Evolutionary conservation across 164 flowering plant species (phyloP).

Genomic region (Vitis labrusca): DNA sequence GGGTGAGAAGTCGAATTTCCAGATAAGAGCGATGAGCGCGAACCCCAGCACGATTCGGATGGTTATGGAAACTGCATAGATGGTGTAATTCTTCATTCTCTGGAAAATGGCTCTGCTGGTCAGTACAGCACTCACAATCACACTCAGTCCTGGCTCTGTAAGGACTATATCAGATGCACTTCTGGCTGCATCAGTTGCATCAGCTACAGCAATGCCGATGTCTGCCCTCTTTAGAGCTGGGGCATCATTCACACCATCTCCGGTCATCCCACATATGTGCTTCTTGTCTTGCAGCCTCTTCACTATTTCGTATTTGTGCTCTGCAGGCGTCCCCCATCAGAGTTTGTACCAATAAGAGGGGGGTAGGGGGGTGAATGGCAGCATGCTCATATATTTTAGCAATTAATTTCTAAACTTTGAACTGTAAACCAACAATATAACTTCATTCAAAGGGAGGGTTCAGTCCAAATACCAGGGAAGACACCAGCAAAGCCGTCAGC

Average conservation of each 20-base stretch:
- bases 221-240: slow-evolving; percentile 49
- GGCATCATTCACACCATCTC: slow-evolving; percentile 55
- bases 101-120: slow-evolving; percentile 51
- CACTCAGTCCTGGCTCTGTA: slow-evolving; percentile 49
- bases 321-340: slow-evolving; percentile 11
- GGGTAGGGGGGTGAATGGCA: too few relatives aligned
- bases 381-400: too few relatives aligned
- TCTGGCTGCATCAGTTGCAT: slow-evolving; percentile 50
- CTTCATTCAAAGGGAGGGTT: background rate
- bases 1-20: slow-evolving; percentile 50
- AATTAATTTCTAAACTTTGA: too few relatives aligned
- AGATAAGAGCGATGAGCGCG: slow-evolving; percentile 38
- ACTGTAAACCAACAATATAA: too few relatives aligned
- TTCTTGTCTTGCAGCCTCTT: slow-evolving; percentile 42
- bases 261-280: slow-evolving; percentile 56
- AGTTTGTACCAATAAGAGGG: background rate
- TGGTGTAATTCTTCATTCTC: slow-evolving; percentile 51
- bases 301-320: slow-evolving; percentile 47
- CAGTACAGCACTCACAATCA: slow-evolving; percentile 43
- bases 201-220: slow-evolving; percentile 51
- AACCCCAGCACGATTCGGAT: slow-evolving; percentile 46
- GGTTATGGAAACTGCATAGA: slow-evolving; percentile 46
- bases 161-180: slow-evolving; percentile 47
- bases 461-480: slow-evolving; percentile 35
- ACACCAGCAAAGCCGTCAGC: slow-evolving; percentile 56